Evolutionary conservation across 768 basidiomycete genomes (phyloP).

Genomic region (Roridomyces roridus): DNA sequence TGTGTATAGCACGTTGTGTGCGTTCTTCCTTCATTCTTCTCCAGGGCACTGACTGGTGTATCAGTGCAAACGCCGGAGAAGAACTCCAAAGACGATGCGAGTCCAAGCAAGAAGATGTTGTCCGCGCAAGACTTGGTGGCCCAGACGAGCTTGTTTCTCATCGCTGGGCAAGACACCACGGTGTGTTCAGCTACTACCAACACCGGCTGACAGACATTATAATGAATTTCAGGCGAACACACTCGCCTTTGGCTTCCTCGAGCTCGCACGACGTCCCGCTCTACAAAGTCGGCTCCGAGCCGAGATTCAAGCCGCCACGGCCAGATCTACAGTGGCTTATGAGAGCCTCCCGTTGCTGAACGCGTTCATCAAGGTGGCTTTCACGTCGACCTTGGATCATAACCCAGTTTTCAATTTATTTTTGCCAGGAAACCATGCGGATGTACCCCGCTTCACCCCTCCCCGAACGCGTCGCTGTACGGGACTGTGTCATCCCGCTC

Average conservation of each 20-base stretch:
- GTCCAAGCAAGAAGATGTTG: slow-evolving; percentile 3
- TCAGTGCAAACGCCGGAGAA: slow-evolving; percentile 10
- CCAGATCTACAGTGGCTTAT: not conserved
- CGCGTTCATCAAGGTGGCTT: slow-evolving; percentile 16
- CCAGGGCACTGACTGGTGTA: too few relatives aligned
- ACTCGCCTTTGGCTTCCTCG: slow-evolving; percentile 50
- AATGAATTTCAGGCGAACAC: slow-evolving; percentile 36
- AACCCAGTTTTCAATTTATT: too few relatives aligned
- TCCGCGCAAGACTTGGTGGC: slow-evolving; percentile 2
- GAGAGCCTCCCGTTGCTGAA: slow-evolving; percentile 13
- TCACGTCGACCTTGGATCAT: too few relatives aligned
- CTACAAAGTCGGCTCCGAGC: slow-evolving; percentile 52
- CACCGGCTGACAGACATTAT: too few relatives aligned
- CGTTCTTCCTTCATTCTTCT: too few relatives aligned
- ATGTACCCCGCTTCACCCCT: slow-evolving; percentile 3
- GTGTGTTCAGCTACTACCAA: slow-evolving; percentile 2
- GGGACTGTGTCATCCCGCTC: slow-evolving; percentile 4
- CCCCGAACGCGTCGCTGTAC: slow-evolving; percentile 6
- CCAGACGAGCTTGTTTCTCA: slow-evolving; percentile 14
- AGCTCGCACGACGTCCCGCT: slow-evolving; percentile 49
- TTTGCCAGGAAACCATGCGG: slow-evolving; percentile 11
- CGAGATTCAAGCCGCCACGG: slow-evolving; percentile 36
- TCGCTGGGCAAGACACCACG: slow-evolving; percentile 19
- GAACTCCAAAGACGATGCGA: slow-evolving; percentile 2
- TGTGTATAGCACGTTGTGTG: slow-evolving; percentile 16